phyloP scores from a whole-genome alignment of 352 stramenopile genomes.

The Globisporangium abappressorium region DNA sequence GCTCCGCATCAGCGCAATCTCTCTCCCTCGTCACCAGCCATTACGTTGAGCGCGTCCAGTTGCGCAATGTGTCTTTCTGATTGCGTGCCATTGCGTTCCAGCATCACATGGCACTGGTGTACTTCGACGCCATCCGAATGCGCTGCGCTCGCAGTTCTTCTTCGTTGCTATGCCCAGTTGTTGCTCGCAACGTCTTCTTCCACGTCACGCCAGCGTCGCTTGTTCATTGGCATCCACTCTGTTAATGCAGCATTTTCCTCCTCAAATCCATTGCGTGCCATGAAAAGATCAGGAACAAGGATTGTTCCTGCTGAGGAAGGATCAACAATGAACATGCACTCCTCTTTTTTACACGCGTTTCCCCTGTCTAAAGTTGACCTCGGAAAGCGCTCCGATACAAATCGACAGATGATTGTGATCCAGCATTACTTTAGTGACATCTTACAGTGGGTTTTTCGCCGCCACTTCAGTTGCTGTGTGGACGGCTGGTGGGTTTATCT shows the following conservation, averaged over 20 bases:
- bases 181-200: not conserved
- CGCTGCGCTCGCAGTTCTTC: not conserved
- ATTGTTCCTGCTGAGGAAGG: too few relatives aligned
- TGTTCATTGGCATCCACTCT: not conserved
- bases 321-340: not conserved
- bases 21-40: not conserved
- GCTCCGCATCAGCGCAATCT: not conserved
- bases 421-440: not conserved
- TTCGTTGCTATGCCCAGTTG: not conserved
- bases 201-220: not conserved
- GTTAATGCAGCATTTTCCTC: not conserved
- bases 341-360: not conserved
- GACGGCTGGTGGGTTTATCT: not conserved
- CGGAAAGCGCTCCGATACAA: not conserved
- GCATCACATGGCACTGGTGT: too few relatives aligned
- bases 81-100: too few relatives aligned
- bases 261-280: not conserved
- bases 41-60: not conserved
- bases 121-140: too few relatives aligned
- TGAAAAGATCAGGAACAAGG: slow-evolving; percentile 4
- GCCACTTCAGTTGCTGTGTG: not conserved
- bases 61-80: not conserved
- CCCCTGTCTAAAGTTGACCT: not conserved
- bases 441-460: not conserved
- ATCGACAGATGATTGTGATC: not conserved